Percentiles rank a stretch among this genome's conserved stretches.
phyloP scores from a whole-genome alignment of 371 early-diverging fungal species.

The Mucor indicus region DNA sequence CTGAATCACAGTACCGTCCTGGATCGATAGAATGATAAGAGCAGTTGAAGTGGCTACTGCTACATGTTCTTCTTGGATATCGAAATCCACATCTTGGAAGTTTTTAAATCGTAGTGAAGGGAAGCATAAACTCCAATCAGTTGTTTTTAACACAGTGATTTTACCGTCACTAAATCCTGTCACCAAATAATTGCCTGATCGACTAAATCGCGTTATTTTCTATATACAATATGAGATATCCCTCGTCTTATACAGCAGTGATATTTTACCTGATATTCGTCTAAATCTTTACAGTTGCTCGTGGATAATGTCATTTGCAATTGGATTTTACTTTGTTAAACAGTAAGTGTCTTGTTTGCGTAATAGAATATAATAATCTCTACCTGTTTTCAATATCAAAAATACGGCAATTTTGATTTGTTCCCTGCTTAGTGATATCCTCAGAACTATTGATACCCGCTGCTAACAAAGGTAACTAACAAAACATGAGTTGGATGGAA shows the following conservation, averaged over 20 bases:
- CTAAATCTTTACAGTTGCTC: conserved; percentile 17
- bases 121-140: conserved; percentile 43
- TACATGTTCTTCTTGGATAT: conserved; percentile 27
- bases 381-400: conserved; percentile 45
- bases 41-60: conserved; percentile 38
- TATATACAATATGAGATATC: neutral
- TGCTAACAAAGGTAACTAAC: conserved; percentile 29
- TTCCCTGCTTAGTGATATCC: conserved; percentile 44
- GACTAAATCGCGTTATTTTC: conserved; percentile 53
- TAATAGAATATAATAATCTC: neutral
- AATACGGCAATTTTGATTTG: conserved; percentile 52
- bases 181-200: conserved; percentile 49
- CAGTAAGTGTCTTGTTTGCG: too few relatives aligned
- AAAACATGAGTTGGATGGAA: neutral
- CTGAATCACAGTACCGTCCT: conserved; percentile 51
- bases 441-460: conserved; percentile 56
- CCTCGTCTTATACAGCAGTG: neutral
- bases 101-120: conserved; percentile 53
- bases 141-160: conserved; percentile 53
- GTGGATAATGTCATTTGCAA: conserved; percentile 6
- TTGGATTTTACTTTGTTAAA: neutral
- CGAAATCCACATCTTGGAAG: conserved; percentile 56
- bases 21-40: conserved; percentile 46
- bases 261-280: conserved; percentile 28
- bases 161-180: conserved; percentile 63